Evolutionary conservation across 2,329 filamentous ascomycete genomes (phyloP).

Genomic region (Aspergillus persii): DNA sequence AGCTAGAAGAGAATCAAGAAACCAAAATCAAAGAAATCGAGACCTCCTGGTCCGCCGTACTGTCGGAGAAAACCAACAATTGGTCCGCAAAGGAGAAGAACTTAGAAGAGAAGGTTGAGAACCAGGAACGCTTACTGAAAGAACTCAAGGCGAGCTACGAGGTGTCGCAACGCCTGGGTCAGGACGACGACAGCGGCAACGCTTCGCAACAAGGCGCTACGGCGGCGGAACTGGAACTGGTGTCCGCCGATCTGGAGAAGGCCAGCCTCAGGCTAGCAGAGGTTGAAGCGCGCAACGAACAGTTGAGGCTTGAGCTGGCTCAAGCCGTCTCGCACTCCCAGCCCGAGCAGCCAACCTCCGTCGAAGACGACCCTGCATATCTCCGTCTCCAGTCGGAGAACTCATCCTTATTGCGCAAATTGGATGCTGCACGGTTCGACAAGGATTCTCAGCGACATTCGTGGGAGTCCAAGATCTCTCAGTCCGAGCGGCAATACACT

Average conservation of each 20-base stretch:
- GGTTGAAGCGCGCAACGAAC: constrained; percentile 90
- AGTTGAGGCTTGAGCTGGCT: constrained; percentile 83
- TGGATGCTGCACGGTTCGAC: constrained; percentile 80
- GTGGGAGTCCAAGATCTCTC: constrained; percentile 70
- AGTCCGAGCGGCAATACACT: constrained; percentile 74
- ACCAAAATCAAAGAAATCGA: constrained; percentile 84
- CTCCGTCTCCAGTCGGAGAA: constrained; percentile 90
- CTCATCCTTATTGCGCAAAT: constrained; percentile 81
- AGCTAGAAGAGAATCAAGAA: constrained; percentile 75
- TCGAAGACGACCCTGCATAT: constrained; percentile 88
- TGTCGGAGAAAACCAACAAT: constrained; percentile 93
- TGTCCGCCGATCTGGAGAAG: constrained; percentile 85
- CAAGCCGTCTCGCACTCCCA: constrained; percentile 76
- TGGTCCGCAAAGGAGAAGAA: constrained; percentile 92
- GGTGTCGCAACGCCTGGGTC: constrained; percentile 84
- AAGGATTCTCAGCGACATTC: constrained; percentile 76
- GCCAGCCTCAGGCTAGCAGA: constrained; percentile 84
- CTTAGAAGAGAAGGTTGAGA: constrained; percentile 90
- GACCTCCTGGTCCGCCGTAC: constrained; percentile 80
- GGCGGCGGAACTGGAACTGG: constrained; percentile 89
- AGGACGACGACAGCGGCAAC: constrained; percentile 64
- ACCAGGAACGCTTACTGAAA: constrained; percentile 84
- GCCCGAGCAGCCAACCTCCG: constrained; percentile 55
- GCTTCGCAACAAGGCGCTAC: constrained; percentile 66
- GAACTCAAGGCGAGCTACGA: constrained; percentile 98